Evolutionary conservation across 1,284 basidiomycete species (phyloP), one percentile per base, ranked within the genome.

Genomic region (Gymnopus androsaceus): DNA sequence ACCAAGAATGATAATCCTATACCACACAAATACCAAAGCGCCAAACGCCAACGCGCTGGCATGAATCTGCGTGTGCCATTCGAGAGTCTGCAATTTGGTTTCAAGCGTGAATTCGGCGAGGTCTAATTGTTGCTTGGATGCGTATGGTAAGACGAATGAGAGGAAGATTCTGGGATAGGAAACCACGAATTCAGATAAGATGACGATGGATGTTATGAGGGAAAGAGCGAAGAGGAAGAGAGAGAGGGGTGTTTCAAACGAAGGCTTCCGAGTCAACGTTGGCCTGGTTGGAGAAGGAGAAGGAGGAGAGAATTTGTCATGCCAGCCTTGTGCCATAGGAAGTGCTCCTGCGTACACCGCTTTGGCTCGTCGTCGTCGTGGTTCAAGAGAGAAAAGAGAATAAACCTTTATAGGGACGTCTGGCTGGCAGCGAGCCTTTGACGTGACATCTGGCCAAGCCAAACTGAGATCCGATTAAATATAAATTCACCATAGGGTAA

Each of bases 1-100:
- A 4, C n/a, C n/a, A 5, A 19, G 12, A 11, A 56, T 21, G 33
- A 56, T 31, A 31, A 50, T 8, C 27, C 38, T 31, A 21, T 51
- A 56, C 25, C 48, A 41, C 12, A 46, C 31, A n/a, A 44, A 56
- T 17, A 56, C 25, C 14, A 50, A 44, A 2, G 48, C 47, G 11
- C 54, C 48, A 28, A 50, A 56, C 8, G 47, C 54, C 12, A 56
- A 45, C 15, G 54, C 54, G 17, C 48, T 51, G 19, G 54, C 40
- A 4, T 51, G 47, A 11, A 50, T 12, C 7, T 28, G 40, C 25
- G 41, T 45, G 31, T 51, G 48, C 54, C 54, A 56, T 37, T 56
- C 54, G 4, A 50, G 5, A 46, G 23, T 45, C 33, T 56, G 28
- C 23, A 37, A 34, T 5, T 31, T 36, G 14, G 23, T 23, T 21